These are phyloP conservation scores for Hsuehochloa calcarea DNA, from an alignment of 176 grass and related monocot species.

Conservation along the genomic window DNA sequence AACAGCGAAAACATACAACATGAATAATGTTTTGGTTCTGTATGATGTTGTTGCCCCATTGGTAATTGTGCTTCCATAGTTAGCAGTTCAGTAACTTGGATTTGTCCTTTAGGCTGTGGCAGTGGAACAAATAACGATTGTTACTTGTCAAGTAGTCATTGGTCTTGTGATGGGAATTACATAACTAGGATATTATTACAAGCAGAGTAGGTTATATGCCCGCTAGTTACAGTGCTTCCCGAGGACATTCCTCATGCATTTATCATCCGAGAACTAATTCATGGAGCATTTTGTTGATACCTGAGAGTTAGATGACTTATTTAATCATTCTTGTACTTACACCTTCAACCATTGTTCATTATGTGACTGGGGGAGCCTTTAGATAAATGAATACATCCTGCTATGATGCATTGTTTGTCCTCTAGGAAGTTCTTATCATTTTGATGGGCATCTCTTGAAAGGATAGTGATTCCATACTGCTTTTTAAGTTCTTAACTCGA, in stretches of 20 bases:
- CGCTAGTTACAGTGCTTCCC: background rate
- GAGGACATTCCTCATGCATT: background rate
- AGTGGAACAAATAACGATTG: background rate
- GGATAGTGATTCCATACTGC: background rate
- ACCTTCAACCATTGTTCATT: background rate
- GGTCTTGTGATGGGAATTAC: background rate
- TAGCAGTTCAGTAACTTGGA: background rate
- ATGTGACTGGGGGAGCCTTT: background rate
- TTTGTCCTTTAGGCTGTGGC: background rate
- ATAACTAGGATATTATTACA: background rate
- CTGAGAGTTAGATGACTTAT: background rate
- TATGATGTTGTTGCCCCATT: background rate
- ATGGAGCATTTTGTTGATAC: background rate
- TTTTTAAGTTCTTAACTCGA: background rate
- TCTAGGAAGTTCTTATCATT: background rate
- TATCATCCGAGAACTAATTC: constrained; percentile 3
- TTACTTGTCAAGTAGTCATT: background rate
- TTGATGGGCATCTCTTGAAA: background rate
- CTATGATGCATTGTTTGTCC: background rate
- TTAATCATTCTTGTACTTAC: constrained; percentile 21
- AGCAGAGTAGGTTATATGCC: background rate
- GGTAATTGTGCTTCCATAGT: background rate
- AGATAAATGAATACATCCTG: constrained; percentile 9
- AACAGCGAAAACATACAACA: background rate
- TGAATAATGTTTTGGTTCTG: background rate